Percentiles rank a stretch among this genome's conserved stretches.
These are phyloP conservation scores for Lentinus polychrous DNA, from an alignment of 1,284 basidiomycete genomes.

Conservation along the genomic window DNA sequence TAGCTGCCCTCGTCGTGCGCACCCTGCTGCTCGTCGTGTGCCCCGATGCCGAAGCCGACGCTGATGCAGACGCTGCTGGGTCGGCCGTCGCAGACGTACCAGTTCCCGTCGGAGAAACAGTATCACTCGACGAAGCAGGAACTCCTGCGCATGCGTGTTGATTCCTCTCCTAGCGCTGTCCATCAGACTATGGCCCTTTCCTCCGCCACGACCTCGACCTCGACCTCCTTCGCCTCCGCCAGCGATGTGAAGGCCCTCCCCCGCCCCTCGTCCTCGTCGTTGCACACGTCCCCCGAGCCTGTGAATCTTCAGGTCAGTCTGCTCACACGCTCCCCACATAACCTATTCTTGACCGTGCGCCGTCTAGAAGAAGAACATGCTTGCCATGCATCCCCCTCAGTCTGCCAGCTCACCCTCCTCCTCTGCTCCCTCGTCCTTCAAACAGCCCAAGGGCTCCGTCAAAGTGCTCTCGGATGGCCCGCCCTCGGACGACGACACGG, in stretches of 20 bases:
- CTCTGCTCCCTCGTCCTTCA: slow-evolving; percentile 13
- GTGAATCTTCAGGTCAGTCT: neutral
- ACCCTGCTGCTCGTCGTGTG: slow-evolving; percentile 7
- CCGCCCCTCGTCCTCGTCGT: neutral
- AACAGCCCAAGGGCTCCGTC: slow-evolving; percentile 8
- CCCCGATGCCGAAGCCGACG: slow-evolving; percentile 47
- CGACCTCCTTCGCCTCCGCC: neutral
- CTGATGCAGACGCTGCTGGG: slow-evolving; percentile 51
- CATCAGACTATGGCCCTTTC: slow-evolving; percentile 1
- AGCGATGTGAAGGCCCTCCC: neutral
- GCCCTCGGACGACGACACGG: slow-evolving; percentile 12
- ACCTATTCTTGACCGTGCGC: slow-evolving; percentile 2
- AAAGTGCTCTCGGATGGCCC: slow-evolving; percentile 9
- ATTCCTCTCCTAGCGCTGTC: slow-evolving; percentile 4
- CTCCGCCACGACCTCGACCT: neutral
- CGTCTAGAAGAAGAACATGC: slow-evolving; percentile 12
- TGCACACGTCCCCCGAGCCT: neutral
- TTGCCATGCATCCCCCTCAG: slow-evolving; percentile 3
- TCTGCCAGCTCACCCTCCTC: slow-evolving; percentile 10
- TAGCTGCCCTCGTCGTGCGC: neutral
- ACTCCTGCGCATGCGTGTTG: slow-evolving; percentile 19
- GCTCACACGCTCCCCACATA: neutral
- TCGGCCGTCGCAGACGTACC: slow-evolving; percentile 50
- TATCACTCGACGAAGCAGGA: slow-evolving; percentile 44
- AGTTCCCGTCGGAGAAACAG: slow-evolving; percentile 35